Evolutionary conservation across 176 grass and related monocot genomes (phyloP).

Genomic region (Chrysopogon serrulatus): DNA sequence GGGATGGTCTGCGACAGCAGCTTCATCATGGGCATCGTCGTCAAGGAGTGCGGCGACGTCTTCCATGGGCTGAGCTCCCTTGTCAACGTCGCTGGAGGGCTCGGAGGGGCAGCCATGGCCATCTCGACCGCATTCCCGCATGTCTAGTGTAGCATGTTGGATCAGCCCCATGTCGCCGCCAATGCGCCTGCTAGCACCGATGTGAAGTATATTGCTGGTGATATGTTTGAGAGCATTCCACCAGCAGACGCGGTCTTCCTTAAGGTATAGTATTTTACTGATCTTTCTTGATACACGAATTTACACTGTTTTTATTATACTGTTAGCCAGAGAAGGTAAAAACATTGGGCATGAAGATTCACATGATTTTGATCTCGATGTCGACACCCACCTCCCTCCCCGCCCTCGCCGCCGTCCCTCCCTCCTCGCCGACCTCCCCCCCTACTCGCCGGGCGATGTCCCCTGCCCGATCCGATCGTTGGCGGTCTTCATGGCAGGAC

Average conservation of each 20-base stretch:
- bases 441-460: too few relatives aligned
- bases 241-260: slow-evolving; percentile 33
- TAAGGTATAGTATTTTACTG: too few relatives aligned
- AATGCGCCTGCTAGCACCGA: not conserved
- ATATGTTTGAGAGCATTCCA: slow-evolving; percentile 46
- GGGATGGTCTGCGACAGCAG: slow-evolving; percentile 29
- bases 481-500: too few relatives aligned
- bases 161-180: slow-evolving; percentile 37
- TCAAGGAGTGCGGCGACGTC: not conserved
- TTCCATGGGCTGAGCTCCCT: slow-evolving; percentile 29
- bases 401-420: too few relatives aligned
- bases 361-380: too few relatives aligned
- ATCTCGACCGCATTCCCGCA: slow-evolving; percentile 34
- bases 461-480: too few relatives aligned
- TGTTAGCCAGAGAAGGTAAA: too few relatives aligned
- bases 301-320: too few relatives aligned
- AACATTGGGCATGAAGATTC: too few relatives aligned
- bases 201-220: slow-evolving; percentile 30
- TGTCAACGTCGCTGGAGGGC: slow-evolving; percentile 44
- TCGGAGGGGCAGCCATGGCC: not conserved
- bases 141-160: slow-evolving; percentile 40
- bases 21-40: not conserved
- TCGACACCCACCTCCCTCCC: too few relatives aligned
- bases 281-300: too few relatives aligned
- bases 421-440: too few relatives aligned